These are phyloP conservation scores for Lasiodiplodia hormozganensis DNA, from an alignment of 2,329 filamentous ascomycete genomes.

Conservation along the genomic window DNA sequence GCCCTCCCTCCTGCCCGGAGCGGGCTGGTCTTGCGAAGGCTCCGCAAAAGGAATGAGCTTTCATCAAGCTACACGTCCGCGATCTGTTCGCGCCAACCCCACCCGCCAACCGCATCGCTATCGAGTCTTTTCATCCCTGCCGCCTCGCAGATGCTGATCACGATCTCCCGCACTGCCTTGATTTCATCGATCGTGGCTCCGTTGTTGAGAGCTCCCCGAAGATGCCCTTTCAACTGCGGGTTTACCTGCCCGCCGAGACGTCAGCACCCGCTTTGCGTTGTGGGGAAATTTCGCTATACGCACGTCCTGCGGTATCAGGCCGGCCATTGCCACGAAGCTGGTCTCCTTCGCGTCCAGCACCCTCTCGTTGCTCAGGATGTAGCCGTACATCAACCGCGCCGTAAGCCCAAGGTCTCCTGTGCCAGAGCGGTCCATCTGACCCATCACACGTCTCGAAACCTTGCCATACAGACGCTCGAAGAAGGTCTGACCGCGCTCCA, in stretches of 20 bases:
- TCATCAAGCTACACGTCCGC: constrained; percentile 45
- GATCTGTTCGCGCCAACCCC: constrained; percentile 57
- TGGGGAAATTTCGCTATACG: constrained; percentile 33
- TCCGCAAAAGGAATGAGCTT: constrained; percentile 23
- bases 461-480: constrained; percentile 60
- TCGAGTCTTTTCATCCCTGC: constrained; percentile 55
- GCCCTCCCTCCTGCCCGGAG: not conserved
- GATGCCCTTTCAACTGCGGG: constrained; percentile 61
- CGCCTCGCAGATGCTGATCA: constrained; percentile 56
- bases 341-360: constrained; percentile 57
- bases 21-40: constrained; percentile 9
- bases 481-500: constrained; percentile 55
- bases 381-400: constrained; percentile 58
- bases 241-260: constrained; percentile 49
- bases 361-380: constrained; percentile 56
- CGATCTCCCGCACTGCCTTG: constrained; percentile 55
- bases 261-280: not conserved
- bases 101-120: constrained; percentile 45
- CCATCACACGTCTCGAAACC: constrained; percentile 56
- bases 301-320: constrained; percentile 60
- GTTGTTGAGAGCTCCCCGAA: constrained; percentile 58
- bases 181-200: constrained; percentile 59
- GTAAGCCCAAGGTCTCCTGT: constrained; percentile 59
- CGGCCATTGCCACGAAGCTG: constrained; percentile 60
- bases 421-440: constrained; percentile 57